Evolutionary conservation across 2,329 filamentous ascomycete species (phyloP).

Genomic region (Grosmannia huntii): DNA sequence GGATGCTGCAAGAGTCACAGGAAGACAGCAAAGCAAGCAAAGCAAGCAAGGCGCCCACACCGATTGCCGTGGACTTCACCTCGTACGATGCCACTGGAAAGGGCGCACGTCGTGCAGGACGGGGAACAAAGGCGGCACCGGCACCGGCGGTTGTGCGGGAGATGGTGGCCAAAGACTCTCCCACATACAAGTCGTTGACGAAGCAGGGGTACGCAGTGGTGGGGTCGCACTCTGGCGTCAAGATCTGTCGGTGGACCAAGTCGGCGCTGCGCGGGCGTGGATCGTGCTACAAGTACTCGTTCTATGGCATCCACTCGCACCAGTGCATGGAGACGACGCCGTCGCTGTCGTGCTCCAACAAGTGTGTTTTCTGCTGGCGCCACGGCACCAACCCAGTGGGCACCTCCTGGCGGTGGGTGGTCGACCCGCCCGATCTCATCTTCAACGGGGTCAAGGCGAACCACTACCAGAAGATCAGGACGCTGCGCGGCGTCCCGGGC

Average conservation of each 20-base stretch:
- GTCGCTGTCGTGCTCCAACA: slow-evolving; percentile 91
- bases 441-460: slow-evolving; percentile 81
- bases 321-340: slow-evolving; percentile 98
- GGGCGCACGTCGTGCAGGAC: slow-evolving; percentile 18
- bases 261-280: slow-evolving; percentile 85
- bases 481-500: slow-evolving; percentile 86
- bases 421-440: slow-evolving; percentile 81
- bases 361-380: slow-evolving; percentile 98
- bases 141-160: slow-evolving; percentile 46
- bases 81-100: slow-evolving; percentile 42
- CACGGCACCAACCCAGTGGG: slow-evolving; percentile 95
- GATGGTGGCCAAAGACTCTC: slow-evolving; percentile 87
- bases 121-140: slow-evolving; percentile 19
- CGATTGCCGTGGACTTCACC: slow-evolving; percentile 78
- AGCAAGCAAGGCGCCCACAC: slow-evolving; percentile 16
- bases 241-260: slow-evolving; percentile 98
- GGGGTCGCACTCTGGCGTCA: slow-evolving; percentile 89
- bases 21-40: slow-evolving; percentile 15
- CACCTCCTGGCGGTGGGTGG: slow-evolving; percentile 92
- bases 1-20: slow-evolving; percentile 41
- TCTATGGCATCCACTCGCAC: slow-evolving; percentile 93
- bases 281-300: slow-evolving; percentile 95
- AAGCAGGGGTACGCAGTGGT: slow-evolving; percentile 97
- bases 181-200: slow-evolving; percentile 77
- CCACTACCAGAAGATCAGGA: slow-evolving; percentile 96